Conservation (phyloP, 169 alveolate genomes). For the Cryptosporidium andersoni region DNA sequence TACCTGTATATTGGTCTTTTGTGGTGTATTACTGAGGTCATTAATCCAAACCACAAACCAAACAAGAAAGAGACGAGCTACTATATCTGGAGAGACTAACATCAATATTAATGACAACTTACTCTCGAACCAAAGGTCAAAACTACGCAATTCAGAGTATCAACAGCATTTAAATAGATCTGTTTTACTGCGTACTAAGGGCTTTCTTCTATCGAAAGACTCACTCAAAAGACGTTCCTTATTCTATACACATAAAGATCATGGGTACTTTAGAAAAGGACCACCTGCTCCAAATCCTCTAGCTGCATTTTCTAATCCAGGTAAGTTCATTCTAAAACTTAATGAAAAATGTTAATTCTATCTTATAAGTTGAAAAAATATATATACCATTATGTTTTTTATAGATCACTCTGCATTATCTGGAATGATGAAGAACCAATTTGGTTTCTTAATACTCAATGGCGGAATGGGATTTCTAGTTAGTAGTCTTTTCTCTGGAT, state of each 20-base stretch:
- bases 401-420: constrained; percentile 69
- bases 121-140: constrained; percentile 21
- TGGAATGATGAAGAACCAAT: constrained; percentile 81
- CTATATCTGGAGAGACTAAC: constrained; percentile 1
- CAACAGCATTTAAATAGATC: constrained; percentile 45
- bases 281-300: constrained; percentile 61
- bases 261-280: constrained; percentile 36
- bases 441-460: constrained; percentile 79
- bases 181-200: constrained; percentile 12
- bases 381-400: background rate
- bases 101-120: constrained; percentile 27
- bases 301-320: constrained; percentile 65
- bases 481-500: constrained; percentile 80
- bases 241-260: constrained; percentile 12
- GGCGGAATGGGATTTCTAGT: constrained; percentile 83
- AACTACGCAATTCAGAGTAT: constrained; percentile 31
- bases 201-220: constrained; percentile 44
- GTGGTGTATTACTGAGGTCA: constrained; percentile 54
- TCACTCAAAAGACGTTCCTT: constrained; percentile 26
- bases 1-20: constrained; percentile 25
- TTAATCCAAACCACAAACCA: constrained; percentile 13
- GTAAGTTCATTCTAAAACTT: constrained; percentile 6
- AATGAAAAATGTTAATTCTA: background rate
- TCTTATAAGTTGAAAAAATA: background rate
- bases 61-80: constrained; percentile 1